Conservation (phyloP, 371 early-diverging fungal species). For the Syncephalastrum monosporum region DNA sequence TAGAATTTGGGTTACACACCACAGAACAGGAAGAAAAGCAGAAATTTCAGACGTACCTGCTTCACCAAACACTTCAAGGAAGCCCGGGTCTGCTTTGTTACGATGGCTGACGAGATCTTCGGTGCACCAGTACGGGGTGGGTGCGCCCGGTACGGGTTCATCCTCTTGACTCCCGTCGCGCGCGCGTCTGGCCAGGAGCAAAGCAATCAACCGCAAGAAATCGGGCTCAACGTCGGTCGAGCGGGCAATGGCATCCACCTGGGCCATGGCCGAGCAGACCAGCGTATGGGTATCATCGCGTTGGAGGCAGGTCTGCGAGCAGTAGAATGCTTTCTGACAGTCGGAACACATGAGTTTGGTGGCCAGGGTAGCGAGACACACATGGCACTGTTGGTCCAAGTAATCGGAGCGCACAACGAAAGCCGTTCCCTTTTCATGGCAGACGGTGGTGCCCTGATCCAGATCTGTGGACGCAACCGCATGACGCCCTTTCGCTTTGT, state of each 20-base stretch:
- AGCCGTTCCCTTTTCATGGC: constrained; percentile 55
- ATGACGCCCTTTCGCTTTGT: constrained; percentile 63
- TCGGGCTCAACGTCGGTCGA: constrained; percentile 57
- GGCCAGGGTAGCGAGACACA: constrained; percentile 47
- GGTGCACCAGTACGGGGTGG: constrained; percentile 52
- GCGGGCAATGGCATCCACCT: constrained; percentile 46
- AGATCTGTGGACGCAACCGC: constrained; percentile 54
- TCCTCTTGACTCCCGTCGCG: constrained; percentile 20
- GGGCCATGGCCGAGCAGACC: constrained; percentile 49
- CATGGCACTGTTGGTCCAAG: constrained; percentile 58
- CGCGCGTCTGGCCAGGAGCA: constrained; percentile 44
- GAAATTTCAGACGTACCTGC: constrained; percentile 38
- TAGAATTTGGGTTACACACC: neutral
- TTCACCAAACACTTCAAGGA: constrained; percentile 46
- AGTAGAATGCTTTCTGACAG: constrained; percentile 61
- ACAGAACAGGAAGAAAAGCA: neutral
- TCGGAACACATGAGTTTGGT: constrained; percentile 46
- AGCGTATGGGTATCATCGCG: constrained; percentile 46
- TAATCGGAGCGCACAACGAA: constrained; percentile 59
- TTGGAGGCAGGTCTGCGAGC: constrained; percentile 55
- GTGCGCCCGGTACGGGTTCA: neutral
- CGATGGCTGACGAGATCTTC: constrained; percentile 62
- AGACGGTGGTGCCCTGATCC: constrained; percentile 50
- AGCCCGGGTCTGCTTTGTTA: constrained; percentile 49
- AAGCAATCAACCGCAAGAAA: constrained; percentile 48